Base-by-base conservation (phyloP, 1,139 yeast species). In the Saccharomyces hybrid region DNA sequence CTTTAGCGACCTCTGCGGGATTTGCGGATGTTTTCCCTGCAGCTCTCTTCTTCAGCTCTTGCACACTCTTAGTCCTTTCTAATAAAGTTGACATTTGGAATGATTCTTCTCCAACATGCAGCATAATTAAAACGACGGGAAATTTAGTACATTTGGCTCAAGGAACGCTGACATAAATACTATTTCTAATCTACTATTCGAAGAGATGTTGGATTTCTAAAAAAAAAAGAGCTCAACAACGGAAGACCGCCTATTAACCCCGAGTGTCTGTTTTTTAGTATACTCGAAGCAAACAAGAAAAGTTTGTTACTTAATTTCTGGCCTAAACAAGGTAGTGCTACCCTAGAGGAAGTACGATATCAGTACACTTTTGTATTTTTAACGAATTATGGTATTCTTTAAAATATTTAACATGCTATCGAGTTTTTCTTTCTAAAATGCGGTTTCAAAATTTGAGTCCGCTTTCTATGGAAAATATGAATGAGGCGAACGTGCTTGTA, bases 1-100 rank as follows among this genome's bases (percentile, higher is more conserved):
- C 44, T 38, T 38, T 11, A 19, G 44, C 26, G 13, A 38, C 44
- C 60, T 57, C 23, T 27, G 51, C 32, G 28, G 48, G 48, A 26
- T 46, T 46, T 27, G 31, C 48, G 31, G 31, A 6, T 46, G 48
- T 46, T 4, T 27, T 46, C 48, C 28, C 28, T 25, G 28, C 28
- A 46, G 31, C 48, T 46, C 48, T 26, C 48, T 46, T 27, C 31
- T 46, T 46, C 31, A 26, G 9, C 14, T 46, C 31, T 27, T 27
- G 28, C 16, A 46, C 28, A 8, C 28, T 27, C 26, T 26, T 26
- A 11, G 31, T 46, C 31, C 48, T 27, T 16, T 46, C 28, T 46
- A 46, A 9, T 46, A 26, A 26, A 26, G 48, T 27, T 46, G 31
- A 46, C 48, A 46, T 46, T 46, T 26, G 29, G 31, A 26, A 26